Evolutionary conservation across 805 yeast genomes (phyloP), one percentile per base, ranked within the genome.

Genomic region (Barnettozyma botsteinii): DNA sequence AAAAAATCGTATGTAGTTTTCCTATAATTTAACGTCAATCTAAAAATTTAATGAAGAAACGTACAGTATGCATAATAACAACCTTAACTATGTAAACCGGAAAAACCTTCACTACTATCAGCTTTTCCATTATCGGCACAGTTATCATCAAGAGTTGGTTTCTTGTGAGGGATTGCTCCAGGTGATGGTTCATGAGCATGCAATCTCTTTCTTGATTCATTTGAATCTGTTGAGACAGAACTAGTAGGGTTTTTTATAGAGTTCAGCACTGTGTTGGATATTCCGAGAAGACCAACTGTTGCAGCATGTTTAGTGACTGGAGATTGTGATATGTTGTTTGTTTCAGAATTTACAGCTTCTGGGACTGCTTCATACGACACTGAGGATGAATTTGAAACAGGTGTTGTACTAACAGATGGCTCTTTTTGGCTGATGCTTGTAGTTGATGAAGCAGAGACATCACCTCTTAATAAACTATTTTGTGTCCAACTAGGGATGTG

Each of bases 401-500:
- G 12, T 9, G 33, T 12, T 18, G 18, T 15, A 11, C 14, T n/a
- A n/a, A n/a, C n/a, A n/a, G n/a, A n/a, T n/a, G n/a, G n/a, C n/a
- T n/a, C n/a, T n/a, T n/a, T n/a, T n/a, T n/a, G n/a, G n/a, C n/a
- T n/a, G n/a, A n/a, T 18, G 19, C 10, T 18, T 11, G 21, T 5
- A 18, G 21, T 13, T 20, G 22, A 26, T 7, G 41, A 18, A 25
- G 28, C n/a, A 10, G 28, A 5, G 14, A 8, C 4, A 14, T 14
- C 14, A 5, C 15, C 18, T 36, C 46, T 35, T 15, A 36, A 21
- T 7, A 35, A 17, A 25, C n/a, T 31, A 22, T 41, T 44, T 9
- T 31, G 25, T 4, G 43, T 28, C 45, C 44, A 40, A 35, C 19
- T 35, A 15, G 42, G 45, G 10, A 34, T 27, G 10, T 18, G 5